Conservation (phyloP, 2,329 filamentous ascomycete species). For the Fusarium drepaniforme region DNA sequence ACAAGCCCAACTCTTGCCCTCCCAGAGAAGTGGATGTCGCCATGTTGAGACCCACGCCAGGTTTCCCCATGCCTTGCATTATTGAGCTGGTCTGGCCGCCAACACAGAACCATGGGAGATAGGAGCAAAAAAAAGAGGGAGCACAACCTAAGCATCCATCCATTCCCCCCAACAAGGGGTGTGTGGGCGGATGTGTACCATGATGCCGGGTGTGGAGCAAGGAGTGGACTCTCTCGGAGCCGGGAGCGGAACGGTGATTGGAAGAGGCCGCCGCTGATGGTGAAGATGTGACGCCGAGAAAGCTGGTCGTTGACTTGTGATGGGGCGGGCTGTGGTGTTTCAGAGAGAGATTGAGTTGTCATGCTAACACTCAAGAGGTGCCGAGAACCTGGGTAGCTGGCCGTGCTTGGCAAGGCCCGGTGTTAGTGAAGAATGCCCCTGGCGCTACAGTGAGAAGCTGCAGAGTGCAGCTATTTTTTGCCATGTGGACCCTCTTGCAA, state of each 20-base stretch:
- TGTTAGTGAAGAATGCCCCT: slow-evolving; percentile 24
- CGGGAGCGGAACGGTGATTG: slow-evolving; percentile 34
- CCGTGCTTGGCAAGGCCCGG: slow-evolving; percentile 8
- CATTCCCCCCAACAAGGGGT: slow-evolving; percentile 12
- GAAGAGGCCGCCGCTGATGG: slow-evolving; percentile 22
- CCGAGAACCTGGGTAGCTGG: slow-evolving; percentile 2
- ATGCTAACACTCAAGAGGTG: slow-evolving; percentile 33
- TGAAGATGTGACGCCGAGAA: slow-evolving; percentile 39
- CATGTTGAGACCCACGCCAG: slow-evolving; percentile 37
- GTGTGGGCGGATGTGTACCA: slow-evolving; percentile 22
- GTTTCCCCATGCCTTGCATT: slow-evolving; percentile 31
- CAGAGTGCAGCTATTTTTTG: slow-evolving; percentile 5
- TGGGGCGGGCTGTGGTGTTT: slow-evolving; percentile 45
- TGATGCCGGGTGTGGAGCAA: slow-evolving; percentile 34
- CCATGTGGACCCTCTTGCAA: slow-evolving; percentile 6
- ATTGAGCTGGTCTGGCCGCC: slow-evolving; percentile 36
- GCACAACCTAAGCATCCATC: slow-evolving; percentile 8
- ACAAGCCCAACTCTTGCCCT: slow-evolving; percentile 17
- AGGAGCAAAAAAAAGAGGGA: slow-evolving; percentile 22
- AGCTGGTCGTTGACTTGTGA: slow-evolving; percentile 35
- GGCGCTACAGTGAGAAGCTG: slow-evolving; percentile 23
- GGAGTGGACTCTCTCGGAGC: slow-evolving; percentile 21
- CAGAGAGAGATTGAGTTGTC: slow-evolving; percentile 42
- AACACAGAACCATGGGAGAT: slow-evolving; percentile 26
- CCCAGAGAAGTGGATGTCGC: slow-evolving; percentile 24